Evolutionary conservation across 148 eudicot genomes (phyloP).

Genomic region (Simmondsia chinensis): DNA sequence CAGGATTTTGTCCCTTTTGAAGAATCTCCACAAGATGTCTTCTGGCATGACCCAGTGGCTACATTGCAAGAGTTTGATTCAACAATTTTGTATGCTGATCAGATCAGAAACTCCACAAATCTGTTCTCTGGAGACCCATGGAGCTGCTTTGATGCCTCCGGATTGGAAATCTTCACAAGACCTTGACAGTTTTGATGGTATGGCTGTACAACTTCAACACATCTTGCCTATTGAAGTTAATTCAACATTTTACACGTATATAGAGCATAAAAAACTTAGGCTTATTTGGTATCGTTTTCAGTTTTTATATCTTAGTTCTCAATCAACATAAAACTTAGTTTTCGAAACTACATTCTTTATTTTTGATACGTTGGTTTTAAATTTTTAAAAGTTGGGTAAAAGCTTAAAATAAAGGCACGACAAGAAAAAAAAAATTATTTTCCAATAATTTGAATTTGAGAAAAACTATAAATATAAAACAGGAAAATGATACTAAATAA

Average conservation of each 20-base stretch:
- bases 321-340: too few relatives aligned
- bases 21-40: conserved; percentile 33
- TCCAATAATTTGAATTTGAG: too few relatives aligned
- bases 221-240: conserved; percentile 1
- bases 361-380: too few relatives aligned
- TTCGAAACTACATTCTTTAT: too few relatives aligned
- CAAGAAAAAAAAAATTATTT: too few relatives aligned
- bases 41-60: conserved; percentile 36
- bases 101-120: conserved; percentile 18
- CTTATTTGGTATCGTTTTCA: conserved; percentile 1
- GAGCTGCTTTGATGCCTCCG: conserved; percentile 45
- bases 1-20: conserved; percentile 26
- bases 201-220: conserved; percentile 2
- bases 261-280: not conserved
- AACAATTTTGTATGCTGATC: conserved; percentile 24
- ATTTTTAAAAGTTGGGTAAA: too few relatives aligned
- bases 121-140: conserved; percentile 28
- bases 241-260: conserved; percentile 1
- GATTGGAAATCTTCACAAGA: conserved; percentile 31
- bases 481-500: too few relatives aligned
- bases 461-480: too few relatives aligned
- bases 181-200: conserved; percentile 13
- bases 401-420: too few relatives aligned
- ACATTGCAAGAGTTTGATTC: conserved; percentile 40
- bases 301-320: not conserved